phyloP scores from a whole-genome alignment of 2,329 filamentous ascomycete species.

The Ambrosiella cleistominuta region DNA sequence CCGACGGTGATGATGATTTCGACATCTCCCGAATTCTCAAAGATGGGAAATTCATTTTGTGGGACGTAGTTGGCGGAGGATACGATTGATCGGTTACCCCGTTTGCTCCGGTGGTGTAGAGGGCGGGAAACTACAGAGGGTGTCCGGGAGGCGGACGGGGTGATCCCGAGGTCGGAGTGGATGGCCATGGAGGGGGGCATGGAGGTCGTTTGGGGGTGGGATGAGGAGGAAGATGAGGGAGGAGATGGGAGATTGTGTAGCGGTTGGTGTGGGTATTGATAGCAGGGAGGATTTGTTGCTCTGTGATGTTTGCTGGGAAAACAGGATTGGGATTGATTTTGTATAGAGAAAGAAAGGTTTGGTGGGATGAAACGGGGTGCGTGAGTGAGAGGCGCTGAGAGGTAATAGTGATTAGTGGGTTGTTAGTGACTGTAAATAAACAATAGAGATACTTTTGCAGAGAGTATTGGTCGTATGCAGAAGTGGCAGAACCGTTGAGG shows the following conservation, averaged over 20 bases:
- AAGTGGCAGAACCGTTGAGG: too few relatives aligned
- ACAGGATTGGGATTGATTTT: too few relatives aligned
- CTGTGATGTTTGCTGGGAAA: too few relatives aligned
- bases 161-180: neutral
- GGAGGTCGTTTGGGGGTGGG: neutral
- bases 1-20: constrained; percentile 64
- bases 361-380: too few relatives aligned
- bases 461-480: too few relatives aligned
- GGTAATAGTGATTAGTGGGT: too few relatives aligned
- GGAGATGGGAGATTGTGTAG: neutral
- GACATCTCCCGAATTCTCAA: constrained; percentile 78
- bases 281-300: too few relatives aligned
- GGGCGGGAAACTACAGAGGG: constrained; percentile 48
- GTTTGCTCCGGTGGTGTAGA: constrained; percentile 35
- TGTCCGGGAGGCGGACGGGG: constrained; percentile 31
- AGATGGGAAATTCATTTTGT: constrained; percentile 85
- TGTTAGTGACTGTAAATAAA: too few relatives aligned
- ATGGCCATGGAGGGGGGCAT: neutral
- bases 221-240: neutral
- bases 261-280: too few relatives aligned
- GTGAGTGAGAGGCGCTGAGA: too few relatives aligned
- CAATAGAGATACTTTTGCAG: too few relatives aligned
- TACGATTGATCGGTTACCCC: constrained; percentile 66
- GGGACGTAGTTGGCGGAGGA: constrained; percentile 51
- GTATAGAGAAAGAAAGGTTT: too few relatives aligned